phyloP scores from a whole-genome alignment of 2,329 filamentous ascomycete genomes.

The Chaetomium globosum region DNA sequence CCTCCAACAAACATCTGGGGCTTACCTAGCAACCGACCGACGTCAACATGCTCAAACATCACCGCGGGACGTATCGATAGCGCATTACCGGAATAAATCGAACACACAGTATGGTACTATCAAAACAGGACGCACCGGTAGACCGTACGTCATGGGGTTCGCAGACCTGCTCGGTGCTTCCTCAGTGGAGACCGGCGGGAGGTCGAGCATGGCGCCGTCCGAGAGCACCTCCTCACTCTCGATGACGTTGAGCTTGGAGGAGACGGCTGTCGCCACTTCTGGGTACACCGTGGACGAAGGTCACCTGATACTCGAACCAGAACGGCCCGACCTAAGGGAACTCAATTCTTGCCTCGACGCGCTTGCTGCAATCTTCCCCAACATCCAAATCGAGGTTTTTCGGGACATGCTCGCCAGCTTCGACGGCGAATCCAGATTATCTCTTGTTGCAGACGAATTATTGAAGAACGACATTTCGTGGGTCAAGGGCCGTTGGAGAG shows the following conservation, averaged over 20 bases:
- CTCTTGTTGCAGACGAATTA: conserved; percentile 75
- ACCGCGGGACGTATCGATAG: conserved; percentile 9
- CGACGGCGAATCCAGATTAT: conserved; percentile 73
- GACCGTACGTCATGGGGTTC: conserved; percentile 50
- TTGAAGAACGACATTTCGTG: conserved; percentile 71
- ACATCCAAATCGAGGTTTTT: conserved; percentile 80
- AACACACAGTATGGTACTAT: conserved; percentile 17
- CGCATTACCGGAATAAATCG: background rate
- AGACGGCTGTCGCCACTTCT: background rate
- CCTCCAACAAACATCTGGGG: background rate
- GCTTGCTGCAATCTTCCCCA: conserved; percentile 73
- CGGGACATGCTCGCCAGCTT: conserved; percentile 77
- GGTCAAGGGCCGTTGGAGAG: conserved; percentile 69
- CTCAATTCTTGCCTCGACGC: conserved; percentile 71
- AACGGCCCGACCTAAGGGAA: conserved; percentile 65
- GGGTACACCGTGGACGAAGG: conserved; percentile 59
- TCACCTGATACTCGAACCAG: conserved; percentile 54
- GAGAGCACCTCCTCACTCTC: conserved; percentile 39
- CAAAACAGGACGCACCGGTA: background rate
- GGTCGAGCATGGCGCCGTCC: conserved; percentile 32
- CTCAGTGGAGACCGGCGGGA: conserved; percentile 42
- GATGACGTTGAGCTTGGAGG: conserved; percentile 33
- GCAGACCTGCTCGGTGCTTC: conserved; percentile 51
- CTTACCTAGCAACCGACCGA: background rate
- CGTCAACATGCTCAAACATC: conserved; percentile 10